Percentiles rank a stretch among this genome's conserved stretches.
phyloP scores from a whole-genome alignment of 192 early-diverging fungal genomes.

The Gonapodya prolifera region DNA sequence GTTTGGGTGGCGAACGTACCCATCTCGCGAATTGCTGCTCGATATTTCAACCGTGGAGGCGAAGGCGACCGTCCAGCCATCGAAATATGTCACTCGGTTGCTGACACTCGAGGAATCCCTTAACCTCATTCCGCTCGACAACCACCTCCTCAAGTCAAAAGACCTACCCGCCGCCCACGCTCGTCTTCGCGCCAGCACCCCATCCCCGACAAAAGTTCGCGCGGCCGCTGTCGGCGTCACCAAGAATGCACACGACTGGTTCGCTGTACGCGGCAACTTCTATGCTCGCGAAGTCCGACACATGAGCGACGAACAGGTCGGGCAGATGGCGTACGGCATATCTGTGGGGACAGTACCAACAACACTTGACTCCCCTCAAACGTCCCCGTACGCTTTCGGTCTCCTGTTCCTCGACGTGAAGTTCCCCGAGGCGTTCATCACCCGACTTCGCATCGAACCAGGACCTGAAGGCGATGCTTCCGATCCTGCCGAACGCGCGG shows the following conservation, averaged over 20 bases:
- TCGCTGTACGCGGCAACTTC: background rate
- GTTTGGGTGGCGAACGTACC: slow-evolving; percentile 5
- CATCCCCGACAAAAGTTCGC: background rate
- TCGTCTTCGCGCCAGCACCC: background rate
- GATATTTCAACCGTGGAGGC: too few relatives aligned
- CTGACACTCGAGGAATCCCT: background rate
- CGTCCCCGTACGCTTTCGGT: background rate
- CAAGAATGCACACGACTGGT: background rate
- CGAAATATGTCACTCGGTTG: background rate
- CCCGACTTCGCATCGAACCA: background rate
- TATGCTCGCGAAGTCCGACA: background rate
- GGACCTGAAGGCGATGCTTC: background rate
- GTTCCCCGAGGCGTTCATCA: background rate
- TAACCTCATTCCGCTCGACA: background rate
- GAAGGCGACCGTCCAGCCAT: background rate
- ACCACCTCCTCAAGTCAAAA: background rate
- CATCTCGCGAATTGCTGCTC: background rate
- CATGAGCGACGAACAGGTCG: background rate
- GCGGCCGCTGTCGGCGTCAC: background rate
- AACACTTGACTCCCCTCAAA: background rate
- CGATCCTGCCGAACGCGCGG: background rate
- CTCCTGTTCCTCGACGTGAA: background rate
- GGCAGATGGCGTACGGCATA: background rate
- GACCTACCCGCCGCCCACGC: background rate
- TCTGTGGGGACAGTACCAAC: background rate